Base-by-base conservation (phyloP, 208 protist species). In the Crithidia mellificae region DNA sequence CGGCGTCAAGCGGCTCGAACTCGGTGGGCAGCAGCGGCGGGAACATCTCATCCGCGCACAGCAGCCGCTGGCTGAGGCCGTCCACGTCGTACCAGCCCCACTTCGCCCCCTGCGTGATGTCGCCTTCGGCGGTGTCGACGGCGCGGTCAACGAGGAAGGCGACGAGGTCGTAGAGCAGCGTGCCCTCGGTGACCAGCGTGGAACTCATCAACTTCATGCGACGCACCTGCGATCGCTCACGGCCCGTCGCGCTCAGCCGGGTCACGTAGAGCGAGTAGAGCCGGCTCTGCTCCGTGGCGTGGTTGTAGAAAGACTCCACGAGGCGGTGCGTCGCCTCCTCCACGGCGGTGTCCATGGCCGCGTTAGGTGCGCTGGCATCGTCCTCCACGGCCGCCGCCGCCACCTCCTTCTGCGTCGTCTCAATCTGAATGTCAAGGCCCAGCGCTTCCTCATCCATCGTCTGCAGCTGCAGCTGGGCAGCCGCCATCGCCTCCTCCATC, bases 21-120 rank as follows among this genome's bases (percentile, higher is more conserved):
- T 71, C 52, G 39, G 65, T 27, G 19, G 74, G 77, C 56, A 91
- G 50, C 39, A 96, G 56, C 19, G 91, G 91, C 6, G 91, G 91
- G 68, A 75, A 91, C 63, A 85, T 74, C 64, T 89, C 64, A 15
- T 91, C 75, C 15, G 83, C 80, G 49, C 32, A 75, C 14, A 82
- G 81, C 36, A 94, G 64, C 6, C 69, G 61, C 47, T 56, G 55
- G 66, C 88, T 96, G 32, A 86, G 72, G 9, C 91, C 91, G 52
- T 96, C 87, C 41, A 96, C 83, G 69, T 94, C 87, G 53, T 79
- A 46, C 89, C 91, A 96, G 41, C 59, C 72, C 68, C 84, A 96
- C 50, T 57, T 54, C 6, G 74, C 46, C 8, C 51, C 57, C 5
- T 59, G 38, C 11, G 61, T 49, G 52, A 84, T 64, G 25, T 74